Conservation (phyloP, 2,329 filamentous ascomycete genomes). For the Microthyrium microscopicum region DNA sequence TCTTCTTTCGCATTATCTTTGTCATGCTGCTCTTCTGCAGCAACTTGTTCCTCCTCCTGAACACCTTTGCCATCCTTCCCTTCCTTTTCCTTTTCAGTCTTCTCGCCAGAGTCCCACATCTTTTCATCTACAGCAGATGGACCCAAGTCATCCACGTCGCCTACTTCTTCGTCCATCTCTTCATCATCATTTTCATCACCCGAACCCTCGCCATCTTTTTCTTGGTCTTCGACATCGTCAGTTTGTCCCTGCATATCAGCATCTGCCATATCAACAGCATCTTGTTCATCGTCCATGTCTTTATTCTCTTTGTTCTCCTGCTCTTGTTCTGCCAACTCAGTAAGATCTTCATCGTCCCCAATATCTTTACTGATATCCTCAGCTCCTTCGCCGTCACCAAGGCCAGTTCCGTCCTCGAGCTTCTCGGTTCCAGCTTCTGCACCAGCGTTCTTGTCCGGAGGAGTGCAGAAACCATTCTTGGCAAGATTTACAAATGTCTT, state of each 20-base stretch:
- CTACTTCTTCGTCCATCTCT: conserved; percentile 70
- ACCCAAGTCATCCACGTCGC: conserved; percentile 80
- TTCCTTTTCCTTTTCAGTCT: conserved; percentile 64
- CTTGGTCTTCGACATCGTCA: conserved; percentile 38
- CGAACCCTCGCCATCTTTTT: conserved; percentile 38
- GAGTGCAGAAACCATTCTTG: conserved; percentile 78
- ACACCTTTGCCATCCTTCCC: conserved; percentile 40
- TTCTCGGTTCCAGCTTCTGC: conserved; percentile 58
- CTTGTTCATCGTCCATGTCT: conserved; percentile 59
- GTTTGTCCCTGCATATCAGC: conserved; percentile 82
- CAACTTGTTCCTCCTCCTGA: conserved; percentile 30
- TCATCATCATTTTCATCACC: conserved; percentile 50
- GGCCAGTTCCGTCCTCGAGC: conserved; percentile 76
- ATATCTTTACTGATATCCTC: conserved; percentile 98
- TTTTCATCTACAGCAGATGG: conserved; percentile 90
- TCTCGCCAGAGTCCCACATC: conserved; percentile 81
- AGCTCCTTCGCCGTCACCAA: conserved; percentile 86
- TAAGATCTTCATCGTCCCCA: conserved; percentile 78
- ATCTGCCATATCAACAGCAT: conserved; percentile 82
- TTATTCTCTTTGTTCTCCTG: conserved; percentile 38
- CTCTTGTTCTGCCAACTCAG: conserved; percentile 75
- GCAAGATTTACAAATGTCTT: conserved; percentile 66
- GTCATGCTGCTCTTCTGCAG: conserved; percentile 30
- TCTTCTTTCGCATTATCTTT: conserved; percentile 20
- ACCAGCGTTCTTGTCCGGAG: conserved; percentile 54